Evolutionary conservation across 2,329 filamentous ascomycete genomes (phyloP), one percentile per base, ranked within the genome.

Genomic region (Aspergillus niger): DNA sequence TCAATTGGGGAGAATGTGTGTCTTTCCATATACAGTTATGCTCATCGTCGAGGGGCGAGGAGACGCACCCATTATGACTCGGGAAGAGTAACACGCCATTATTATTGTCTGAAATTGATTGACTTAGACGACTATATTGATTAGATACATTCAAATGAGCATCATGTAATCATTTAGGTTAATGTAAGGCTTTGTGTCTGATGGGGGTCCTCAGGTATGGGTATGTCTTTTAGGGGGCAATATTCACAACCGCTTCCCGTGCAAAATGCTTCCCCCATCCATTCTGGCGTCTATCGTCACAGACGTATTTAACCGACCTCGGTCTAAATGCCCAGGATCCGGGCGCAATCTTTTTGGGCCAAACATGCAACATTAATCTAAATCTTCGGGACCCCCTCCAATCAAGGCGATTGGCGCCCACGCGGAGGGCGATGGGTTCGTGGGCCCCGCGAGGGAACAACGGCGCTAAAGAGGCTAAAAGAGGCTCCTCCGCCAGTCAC

Each of bases 351-450:
- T 26, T 28, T 8, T 30, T 15, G 15, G 26, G 11, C 8, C 8
- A 32, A 15, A 50, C 24, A 50, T 50, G 47, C 47, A 50, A 50
- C 47, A 30, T 30, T 30, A 50, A 50, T 50, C 47, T 50, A 49
- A 49, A 26, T 15, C 41, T 44, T 44, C 41, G 41, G 41, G 41
- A 8, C 13, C 44, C 43, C 44, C 47, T 50, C 47, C 47, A 50
- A 50, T 50, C 47, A 50, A n/a, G 44, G 22, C 22, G 44, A 49
- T 49, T 26, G 44, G 44, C 44, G 44, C 44, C 44, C 44, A 49
- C 44, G 44, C 44, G 44, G 44, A 49, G 44, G 44, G 13, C 24
- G 24, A 26, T 49, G 44, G 44, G 24, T 28, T 49, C 44, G 44
- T 49, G 44, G 44, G 24, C 44, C 44, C 44, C 41, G 22, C 44